Base-by-base conservation (phyloP, 2,329 filamentous ascomycete species). In the Talaromyces rugulosus region DNA sequence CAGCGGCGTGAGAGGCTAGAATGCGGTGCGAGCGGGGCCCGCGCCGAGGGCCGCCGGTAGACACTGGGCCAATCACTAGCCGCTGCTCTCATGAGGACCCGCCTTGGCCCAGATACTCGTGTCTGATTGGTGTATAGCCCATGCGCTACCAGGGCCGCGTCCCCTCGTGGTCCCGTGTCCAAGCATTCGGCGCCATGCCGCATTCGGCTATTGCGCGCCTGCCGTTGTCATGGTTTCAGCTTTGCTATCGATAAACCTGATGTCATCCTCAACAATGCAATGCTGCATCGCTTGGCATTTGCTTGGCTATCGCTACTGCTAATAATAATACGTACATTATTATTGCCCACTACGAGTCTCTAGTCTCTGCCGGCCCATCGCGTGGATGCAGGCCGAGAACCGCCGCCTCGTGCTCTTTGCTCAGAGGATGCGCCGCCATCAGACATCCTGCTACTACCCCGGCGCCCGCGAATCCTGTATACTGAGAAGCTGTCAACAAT, bases 191-290 rank as follows among this genome's bases (percentile, higher is more conserved):
- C 28, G 12, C 50, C 14, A 30, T 53, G 12, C 50, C 28, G 27
- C 14, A 18, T 53, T 51, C 5, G 50, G 50, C 7, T 1, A 31
- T 59, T 51, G 47, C 18, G 8, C 36, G 28, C 18, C 11, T 5
- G 30, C 44, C 34, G 60, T 62, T 62, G 61, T 56, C 61, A 56
- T 62, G 56, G 56, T 59, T 58, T 58, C 56, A 23, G 2, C 56
- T 33, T 23, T 11, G 5, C 53, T 36, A 40, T 34, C 53, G 34
- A 33, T 31, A 27, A 23, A 18, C 8, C 16, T 42, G 30, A 56
- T 12, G 12, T 31, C 52, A 54, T 33, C 12, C 36, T 30, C n/a
- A 5, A 27, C 36, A n/a, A 58, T 9, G 3, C 36, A n/a, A 58
- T 9, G 3, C 16, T 31, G 9, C 18, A 42, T 51, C 18, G 12